phyloP scores from a whole-genome alignment of 345 rosid species.

The Aquilaria yunnanensis region DNA sequence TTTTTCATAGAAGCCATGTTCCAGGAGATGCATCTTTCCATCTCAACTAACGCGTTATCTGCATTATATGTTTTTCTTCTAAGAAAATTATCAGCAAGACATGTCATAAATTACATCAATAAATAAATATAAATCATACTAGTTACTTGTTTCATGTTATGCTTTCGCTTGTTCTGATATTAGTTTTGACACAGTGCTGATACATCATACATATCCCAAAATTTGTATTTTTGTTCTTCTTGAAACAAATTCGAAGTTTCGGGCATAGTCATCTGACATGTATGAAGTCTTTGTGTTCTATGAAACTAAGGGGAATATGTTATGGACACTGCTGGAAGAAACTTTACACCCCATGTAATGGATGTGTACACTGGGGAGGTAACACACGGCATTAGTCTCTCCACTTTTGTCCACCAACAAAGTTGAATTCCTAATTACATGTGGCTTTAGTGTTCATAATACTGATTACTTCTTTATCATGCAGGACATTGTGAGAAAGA shows the following conservation, averaged over 20 bases:
- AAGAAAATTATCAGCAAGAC: too few species aligned
- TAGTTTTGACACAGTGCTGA: too few species aligned
- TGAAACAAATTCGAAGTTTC: too few species aligned
- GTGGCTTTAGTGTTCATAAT: not conserved
- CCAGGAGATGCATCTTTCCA: too few species aligned
- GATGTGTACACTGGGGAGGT: slow-evolving; percentile 29
- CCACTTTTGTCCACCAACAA: too few species aligned
- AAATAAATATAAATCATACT: too few species aligned
- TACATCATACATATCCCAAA: not conserved
- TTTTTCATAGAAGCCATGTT: too few species aligned
- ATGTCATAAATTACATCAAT: too few species aligned
- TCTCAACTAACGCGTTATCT: too few species aligned
- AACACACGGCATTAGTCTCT: not conserved
- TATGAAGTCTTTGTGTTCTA: not conserved
- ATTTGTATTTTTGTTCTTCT: not conserved
- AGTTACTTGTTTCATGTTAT: too few species aligned
- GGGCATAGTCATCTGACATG: not conserved
- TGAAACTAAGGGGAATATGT: slow-evolving; percentile 17
- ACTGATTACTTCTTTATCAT: not conserved
- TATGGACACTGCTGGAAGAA: slow-evolving; percentile 23
- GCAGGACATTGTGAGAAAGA: slow-evolving; percentile 27
- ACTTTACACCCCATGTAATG: slow-evolving; percentile 25
- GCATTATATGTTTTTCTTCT: too few species aligned
- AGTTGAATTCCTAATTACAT: not conserved
- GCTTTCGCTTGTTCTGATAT: too few species aligned